A percentile compares a stretch with the other conserved stretches of the same genome.
These are phyloP conservation scores for Calonectria pseudoturangicola DNA, from an alignment of 2,329 filamentous ascomycete genomes.

Conservation along the genomic window DNA sequence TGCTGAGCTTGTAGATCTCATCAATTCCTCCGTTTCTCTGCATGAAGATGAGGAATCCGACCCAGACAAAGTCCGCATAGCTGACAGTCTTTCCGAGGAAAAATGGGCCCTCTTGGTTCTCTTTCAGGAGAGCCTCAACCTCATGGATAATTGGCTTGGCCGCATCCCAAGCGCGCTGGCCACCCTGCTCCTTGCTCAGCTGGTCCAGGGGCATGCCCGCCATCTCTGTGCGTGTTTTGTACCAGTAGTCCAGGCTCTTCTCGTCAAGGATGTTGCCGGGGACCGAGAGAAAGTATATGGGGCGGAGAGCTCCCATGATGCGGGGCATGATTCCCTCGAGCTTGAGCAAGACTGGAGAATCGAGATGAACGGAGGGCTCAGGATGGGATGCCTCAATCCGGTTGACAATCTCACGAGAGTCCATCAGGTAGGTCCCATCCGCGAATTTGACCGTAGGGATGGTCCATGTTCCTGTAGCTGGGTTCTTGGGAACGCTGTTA, in stretches of 20 bases:
- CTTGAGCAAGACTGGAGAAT: constrained; percentile 68
- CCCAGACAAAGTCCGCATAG: constrained; percentile 77
- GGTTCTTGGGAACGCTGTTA: constrained; percentile 47
- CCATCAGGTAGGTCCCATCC: constrained; percentile 77
- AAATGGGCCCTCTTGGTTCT: constrained; percentile 75
- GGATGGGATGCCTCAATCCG: constrained; percentile 77
- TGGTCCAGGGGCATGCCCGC: constrained; percentile 73
- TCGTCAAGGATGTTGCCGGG: constrained; percentile 71
- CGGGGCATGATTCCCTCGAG: constrained; percentile 64
- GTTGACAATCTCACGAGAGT: constrained; percentile 76
- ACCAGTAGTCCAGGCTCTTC: constrained; percentile 73
- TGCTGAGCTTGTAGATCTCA: constrained; percentile 60
- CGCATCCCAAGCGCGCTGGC: constrained; percentile 69
- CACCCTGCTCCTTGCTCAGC: constrained; percentile 67
- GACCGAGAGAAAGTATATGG: constrained; percentile 69
- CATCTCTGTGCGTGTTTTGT: constrained; percentile 67
- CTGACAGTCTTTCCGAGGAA: constrained; percentile 74
- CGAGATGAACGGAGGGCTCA: constrained; percentile 73
- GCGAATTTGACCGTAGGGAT: constrained; percentile 73
- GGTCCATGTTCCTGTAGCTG: constrained; percentile 51
- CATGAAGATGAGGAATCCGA: constrained; percentile 66
- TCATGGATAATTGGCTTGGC: constrained; percentile 61
- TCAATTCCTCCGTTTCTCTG: constrained; percentile 59
- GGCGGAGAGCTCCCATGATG: constrained; percentile 58
- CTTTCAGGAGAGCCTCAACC: constrained; percentile 69